phyloP scores from a whole-genome alignment of 306 rosid genomes.

The Notholithocarpus densiflorus region DNA sequence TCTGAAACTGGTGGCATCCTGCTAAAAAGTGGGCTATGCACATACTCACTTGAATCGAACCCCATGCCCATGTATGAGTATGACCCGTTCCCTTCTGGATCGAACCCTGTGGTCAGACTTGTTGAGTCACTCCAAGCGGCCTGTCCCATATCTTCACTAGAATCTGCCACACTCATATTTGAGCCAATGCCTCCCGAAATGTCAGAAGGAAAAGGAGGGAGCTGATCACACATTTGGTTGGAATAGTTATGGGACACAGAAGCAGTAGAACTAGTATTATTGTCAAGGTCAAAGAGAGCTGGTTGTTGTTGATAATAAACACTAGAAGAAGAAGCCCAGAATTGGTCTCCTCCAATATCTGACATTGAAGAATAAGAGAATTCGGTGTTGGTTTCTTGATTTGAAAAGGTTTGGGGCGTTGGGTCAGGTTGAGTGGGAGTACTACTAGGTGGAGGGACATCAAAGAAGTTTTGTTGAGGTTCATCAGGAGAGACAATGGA shows the following conservation, averaged over 20 bases:
- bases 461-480: conserved; percentile 1
- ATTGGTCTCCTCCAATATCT: not conserved
- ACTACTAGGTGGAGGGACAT: not conserved
- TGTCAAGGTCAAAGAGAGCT: not conserved
- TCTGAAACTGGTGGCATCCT: conserved; percentile 35
- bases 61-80: not conserved
- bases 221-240: conserved; percentile 9
- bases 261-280: too few relatives aligned
- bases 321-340: conserved; percentile 6
- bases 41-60: conserved; percentile 15
- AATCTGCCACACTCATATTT: not conserved
- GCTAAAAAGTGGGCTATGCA: conserved; percentile 26
- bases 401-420: not conserved
- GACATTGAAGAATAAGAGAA: conserved; percentile 4
- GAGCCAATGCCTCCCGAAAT: not conserved
- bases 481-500: conserved; percentile 47
- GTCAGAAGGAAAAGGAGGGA: conserved; percentile 52
- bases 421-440: conserved; percentile 16
- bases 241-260: too few relatives aligned
- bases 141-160: conserved; percentile 24
- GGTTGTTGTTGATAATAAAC: not conserved
- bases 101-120: conserved; percentile 3
- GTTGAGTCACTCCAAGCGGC: not conserved
- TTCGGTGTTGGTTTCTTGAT: not conserved
- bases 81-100: not conserved